Evolutionary conservation across 2,329 filamentous ascomycete species (phyloP), one percentile per base, ranked within the genome.

Genomic region (Colletotrichum godetiae): DNA sequence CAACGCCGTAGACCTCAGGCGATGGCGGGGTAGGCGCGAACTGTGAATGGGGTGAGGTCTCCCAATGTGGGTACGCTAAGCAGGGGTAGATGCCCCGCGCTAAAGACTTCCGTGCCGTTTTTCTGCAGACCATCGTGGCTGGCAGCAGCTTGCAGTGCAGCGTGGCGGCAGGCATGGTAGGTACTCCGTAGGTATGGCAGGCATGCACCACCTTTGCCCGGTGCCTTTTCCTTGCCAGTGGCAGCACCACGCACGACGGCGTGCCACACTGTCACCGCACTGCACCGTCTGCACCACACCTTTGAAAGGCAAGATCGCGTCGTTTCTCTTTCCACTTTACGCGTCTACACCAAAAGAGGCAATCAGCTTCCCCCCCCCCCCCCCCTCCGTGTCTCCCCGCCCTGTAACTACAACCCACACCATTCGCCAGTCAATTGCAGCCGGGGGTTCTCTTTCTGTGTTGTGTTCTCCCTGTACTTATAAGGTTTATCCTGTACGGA

Each of bases 11-110:
- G 27, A 37, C 67, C 66, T 73, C 46, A 65, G 70, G 59, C 49
- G 67, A 70, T 73, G 55, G 60, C 70, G 56, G 56, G 70, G 67
- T 46, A 61, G 27, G 42, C 27, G 22, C 60, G 67, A 73, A 73
- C 66, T 70, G 67, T 61, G 67, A 70, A 70, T 73, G 70, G 60
- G 67, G 71, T 70, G 71, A 73, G 67, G 35, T 60, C 64, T 73
- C 70, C 55, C 46, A 61, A 61, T 72, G 35, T 24, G 67, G 46
- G n/a, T 22, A 46, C 71, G 46, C 60, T 61, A 70, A 29, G 27
- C 67, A 62, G 60, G 70, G 70, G 56, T 49, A 8, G 46, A 13
- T 70, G 57, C 71, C 71, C 71, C 67, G 71, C 67, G 71, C 71
- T 73, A 71, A 61, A 61, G 19, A 73, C 35, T 67, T 55, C 46